Evolutionary conservation across 257 asterid genomes (phyloP).

Genomic region (Haberlea rhodopensis): DNA sequence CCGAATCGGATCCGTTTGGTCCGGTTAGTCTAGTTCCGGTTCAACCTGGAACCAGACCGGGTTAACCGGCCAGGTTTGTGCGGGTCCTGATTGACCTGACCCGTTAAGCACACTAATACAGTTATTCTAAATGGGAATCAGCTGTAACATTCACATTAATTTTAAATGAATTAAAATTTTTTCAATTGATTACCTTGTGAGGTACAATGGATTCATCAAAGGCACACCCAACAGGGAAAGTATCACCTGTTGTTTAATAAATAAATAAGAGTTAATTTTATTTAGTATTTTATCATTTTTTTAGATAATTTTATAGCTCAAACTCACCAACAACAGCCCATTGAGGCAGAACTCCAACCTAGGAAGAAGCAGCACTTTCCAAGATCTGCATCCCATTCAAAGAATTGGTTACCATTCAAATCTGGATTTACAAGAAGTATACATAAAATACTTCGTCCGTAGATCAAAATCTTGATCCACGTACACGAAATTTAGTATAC

Average conservation of each 20-base stretch:
- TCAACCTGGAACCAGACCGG: too few species aligned
- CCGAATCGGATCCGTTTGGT: too few species aligned
- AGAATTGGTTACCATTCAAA: background rate
- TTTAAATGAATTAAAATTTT: background rate
- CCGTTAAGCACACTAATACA: too few species aligned
- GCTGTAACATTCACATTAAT: background rate
- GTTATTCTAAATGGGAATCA: too few species aligned
- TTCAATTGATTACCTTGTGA: slow-evolving; percentile 34
- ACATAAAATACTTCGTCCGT: too few species aligned
- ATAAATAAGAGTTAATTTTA: too few species aligned
- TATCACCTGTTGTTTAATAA: slow-evolving; percentile 38
- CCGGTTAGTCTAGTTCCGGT: too few species aligned
- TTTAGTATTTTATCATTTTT: background rate
- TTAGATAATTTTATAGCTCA: background rate
- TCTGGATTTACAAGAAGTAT: background rate
- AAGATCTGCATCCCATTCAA: slow-evolving; percentile 35
- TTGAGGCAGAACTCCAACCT: slow-evolving; percentile 46
- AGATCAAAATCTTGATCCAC: too few species aligned
- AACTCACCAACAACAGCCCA: slow-evolving; percentile 57
- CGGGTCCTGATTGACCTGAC: too few species aligned
- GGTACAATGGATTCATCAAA: slow-evolving; percentile 45
- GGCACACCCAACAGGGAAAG: slow-evolving; percentile 54
- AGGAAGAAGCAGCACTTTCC: slow-evolving; percentile 59
- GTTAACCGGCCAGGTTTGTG: too few species aligned
- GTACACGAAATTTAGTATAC: too few species aligned